Conservation (phyloP, 2,329 filamentous ascomycete species). For the Podosphaera fusca region DNA sequence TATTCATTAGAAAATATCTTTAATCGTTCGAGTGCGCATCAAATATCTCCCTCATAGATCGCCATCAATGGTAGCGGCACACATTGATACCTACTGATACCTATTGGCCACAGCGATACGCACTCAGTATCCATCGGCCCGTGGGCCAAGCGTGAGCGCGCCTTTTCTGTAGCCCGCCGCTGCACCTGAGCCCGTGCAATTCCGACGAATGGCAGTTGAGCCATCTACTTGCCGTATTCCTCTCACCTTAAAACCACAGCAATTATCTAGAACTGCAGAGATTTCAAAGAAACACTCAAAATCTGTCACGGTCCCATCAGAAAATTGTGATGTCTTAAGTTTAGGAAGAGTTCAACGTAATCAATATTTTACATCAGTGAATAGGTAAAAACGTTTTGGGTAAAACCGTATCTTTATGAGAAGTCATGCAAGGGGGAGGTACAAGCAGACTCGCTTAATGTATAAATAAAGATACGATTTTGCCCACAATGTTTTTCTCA, state of each 20-base stretch:
- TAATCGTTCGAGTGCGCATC: neutral
- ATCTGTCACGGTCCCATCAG: too few relatives aligned
- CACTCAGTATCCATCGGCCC: neutral
- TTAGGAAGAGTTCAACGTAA: too few relatives aligned
- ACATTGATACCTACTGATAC: neutral
- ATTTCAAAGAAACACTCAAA: too few relatives aligned
- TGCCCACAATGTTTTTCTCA: too few relatives aligned
- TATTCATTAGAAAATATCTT: neutral
- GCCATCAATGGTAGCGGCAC: neutral
- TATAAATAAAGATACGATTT: too few relatives aligned
- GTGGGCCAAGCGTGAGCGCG: neutral
- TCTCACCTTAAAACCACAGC: neutral
- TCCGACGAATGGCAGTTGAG: neutral
- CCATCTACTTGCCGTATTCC: neutral
- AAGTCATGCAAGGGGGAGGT: too few relatives aligned
- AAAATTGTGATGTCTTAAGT: too few relatives aligned
- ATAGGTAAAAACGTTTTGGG: too few relatives aligned
- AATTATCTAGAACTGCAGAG: too few relatives aligned
- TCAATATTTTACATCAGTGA: too few relatives aligned
- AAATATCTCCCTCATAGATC: neutral
- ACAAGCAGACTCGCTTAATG: too few relatives aligned
- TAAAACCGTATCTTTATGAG: too few relatives aligned
- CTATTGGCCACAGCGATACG: neutral
- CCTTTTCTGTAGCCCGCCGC: neutral
- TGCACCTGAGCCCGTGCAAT: neutral